phyloP scores from a whole-genome alignment of 257 asterid genomes.

The Hygrophila difformis region DNA sequence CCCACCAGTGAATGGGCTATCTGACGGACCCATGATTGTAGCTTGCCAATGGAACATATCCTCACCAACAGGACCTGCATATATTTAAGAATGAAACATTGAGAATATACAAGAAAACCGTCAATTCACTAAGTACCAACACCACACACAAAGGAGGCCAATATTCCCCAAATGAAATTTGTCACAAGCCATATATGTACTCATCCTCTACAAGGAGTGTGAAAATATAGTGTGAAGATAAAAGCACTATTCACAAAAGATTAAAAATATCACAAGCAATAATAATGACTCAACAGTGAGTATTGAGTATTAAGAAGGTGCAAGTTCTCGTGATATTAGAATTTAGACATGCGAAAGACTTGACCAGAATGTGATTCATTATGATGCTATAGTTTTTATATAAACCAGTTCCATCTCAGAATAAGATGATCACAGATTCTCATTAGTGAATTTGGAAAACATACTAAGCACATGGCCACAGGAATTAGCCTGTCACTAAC shows the following conservation, averaged over 20 bases:
- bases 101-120: not conserved
- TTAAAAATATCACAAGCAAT: not conserved
- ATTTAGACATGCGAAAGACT: not conserved
- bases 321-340: not conserved
- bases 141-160: not conserved
- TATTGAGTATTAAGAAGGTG: no score
- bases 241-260: not conserved
- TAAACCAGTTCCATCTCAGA: not conserved
- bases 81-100: not conserved
- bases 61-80: slow-evolving; percentile 58
- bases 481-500: no score
- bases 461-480: not conserved
- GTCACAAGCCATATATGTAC: not conserved
- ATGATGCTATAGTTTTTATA: not conserved
- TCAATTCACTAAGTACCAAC: not conserved
- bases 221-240: not conserved
- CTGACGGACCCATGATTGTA: slow-evolving; percentile 70
- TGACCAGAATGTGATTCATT: not conserved
- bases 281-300: not conserved
- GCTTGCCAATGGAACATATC: slow-evolving; percentile 83
- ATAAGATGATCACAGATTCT: not conserved
- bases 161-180: not conserved
- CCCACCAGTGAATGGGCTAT: slow-evolving; percentile 68
- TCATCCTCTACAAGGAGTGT: not conserved
- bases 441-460: not conserved